A percentile compares a stretch with the other conserved stretches of the same genome.
Conservation (phyloP, 495 filamentous ascomycete genomes). For the Elaphomyces granulatus region DNA sequence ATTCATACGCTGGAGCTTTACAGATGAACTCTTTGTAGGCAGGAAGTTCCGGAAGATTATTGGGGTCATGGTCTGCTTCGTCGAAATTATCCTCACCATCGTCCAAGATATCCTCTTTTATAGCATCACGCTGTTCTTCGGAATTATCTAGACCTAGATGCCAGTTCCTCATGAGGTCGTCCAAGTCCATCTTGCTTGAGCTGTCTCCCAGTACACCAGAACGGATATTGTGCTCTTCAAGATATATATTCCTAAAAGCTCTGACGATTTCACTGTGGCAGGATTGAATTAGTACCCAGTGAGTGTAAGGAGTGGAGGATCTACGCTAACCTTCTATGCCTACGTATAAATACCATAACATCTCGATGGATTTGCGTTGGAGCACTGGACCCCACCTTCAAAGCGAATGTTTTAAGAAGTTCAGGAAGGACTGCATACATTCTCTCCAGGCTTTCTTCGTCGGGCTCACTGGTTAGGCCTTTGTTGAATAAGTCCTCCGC, state of each 20-base stretch:
- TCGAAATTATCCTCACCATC: not conserved
- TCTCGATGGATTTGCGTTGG: constrained; percentile 4
- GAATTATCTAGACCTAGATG: too few species aligned
- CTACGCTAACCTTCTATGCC: constrained; percentile 3
- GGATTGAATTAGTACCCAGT: too few species aligned
- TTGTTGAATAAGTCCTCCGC: not conserved
- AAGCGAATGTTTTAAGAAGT: constrained; percentile 4
- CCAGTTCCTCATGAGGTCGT: not conserved
- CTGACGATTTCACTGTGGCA: not conserved
- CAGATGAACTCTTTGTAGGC: not conserved
- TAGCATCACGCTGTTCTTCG: not conserved
- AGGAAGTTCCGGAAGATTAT: not conserved
- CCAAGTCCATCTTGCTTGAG: not conserved
- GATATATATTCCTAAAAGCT: not conserved
- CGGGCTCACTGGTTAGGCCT: not conserved
- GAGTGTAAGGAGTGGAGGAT: not conserved
- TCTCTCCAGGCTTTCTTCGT: not conserved
- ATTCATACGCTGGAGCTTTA: not conserved
- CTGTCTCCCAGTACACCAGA: not conserved
- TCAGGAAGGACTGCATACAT: constrained; percentile 4
- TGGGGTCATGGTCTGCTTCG: not conserved
- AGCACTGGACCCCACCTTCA: not conserved
- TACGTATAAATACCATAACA: constrained; percentile 9
- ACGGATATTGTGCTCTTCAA: not conserved
- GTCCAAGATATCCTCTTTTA: not conserved